These are phyloP conservation scores for Amaranthus tricolor DNA, from an alignment of 179 eudicot species.

Conservation along the genomic window DNA sequence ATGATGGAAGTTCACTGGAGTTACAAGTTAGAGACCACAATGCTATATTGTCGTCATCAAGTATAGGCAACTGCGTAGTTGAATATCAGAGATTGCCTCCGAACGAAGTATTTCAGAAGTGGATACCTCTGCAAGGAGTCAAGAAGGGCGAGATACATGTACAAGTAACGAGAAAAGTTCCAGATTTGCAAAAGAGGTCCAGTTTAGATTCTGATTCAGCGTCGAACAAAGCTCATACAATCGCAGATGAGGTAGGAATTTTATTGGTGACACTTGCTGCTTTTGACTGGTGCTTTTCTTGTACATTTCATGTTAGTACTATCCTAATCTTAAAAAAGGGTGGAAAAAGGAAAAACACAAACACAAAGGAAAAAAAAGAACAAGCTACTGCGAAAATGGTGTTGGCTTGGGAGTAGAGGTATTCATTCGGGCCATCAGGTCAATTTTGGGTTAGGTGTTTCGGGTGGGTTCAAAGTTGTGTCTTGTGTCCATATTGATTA, in stretches of 20 bases:
- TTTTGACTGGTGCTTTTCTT: not conserved
- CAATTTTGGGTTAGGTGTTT: no score
- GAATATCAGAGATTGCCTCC: constrained; percentile 84
- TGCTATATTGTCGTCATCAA: constrained; percentile 65
- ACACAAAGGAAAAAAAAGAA: no score
- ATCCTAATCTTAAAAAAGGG: no score
- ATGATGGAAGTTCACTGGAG: constrained; percentile 66
- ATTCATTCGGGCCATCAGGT: no score
- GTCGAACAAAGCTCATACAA: constrained; percentile 51
- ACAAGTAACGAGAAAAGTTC: constrained; percentile 68
- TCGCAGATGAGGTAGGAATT: constrained; percentile 56
- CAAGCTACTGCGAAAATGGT: no score
- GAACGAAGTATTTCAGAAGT: constrained; percentile 68
- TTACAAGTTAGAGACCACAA: constrained; percentile 87
- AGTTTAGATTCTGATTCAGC: constrained; percentile 55
- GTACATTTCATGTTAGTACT: not conserved
- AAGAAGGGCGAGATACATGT: constrained; percentile 87
- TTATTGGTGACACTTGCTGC: not conserved
- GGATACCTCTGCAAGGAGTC: constrained; percentile 98
- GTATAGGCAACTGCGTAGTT: constrained; percentile 81
- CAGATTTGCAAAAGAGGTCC: constrained; percentile 51
- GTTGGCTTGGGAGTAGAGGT: no score
- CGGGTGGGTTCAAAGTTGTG: no score
- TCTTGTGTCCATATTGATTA: no score
- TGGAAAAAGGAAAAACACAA: no score